phyloP scores from a whole-genome alignment of 2,329 filamentous ascomycete genomes.

The Lecanicillium sp. region DNA sequence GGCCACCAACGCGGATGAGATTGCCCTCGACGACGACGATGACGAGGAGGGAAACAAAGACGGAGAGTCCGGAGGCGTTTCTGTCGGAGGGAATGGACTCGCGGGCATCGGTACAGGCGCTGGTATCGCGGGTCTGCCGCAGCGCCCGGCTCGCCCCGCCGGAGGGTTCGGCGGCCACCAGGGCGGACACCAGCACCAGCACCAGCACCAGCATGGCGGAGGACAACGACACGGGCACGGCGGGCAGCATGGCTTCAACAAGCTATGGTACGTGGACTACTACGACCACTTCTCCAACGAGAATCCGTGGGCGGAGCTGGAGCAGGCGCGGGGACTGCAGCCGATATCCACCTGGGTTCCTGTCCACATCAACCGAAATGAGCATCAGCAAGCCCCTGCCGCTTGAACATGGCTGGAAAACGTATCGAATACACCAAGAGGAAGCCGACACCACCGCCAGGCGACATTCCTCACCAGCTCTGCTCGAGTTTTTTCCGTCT shows the following conservation, averaged over 20 bases:
- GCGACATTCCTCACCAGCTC: conserved; percentile 13
- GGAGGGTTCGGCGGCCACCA: conserved; percentile 12
- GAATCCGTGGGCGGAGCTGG: conserved; percentile 64
- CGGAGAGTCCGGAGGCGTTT: neutral
- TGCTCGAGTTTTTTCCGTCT: conserved; percentile 2
- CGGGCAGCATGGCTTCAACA: conserved; percentile 11
- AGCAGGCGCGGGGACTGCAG: conserved; percentile 39
- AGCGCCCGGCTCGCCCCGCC: conserved; percentile 23
- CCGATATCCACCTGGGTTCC: conserved; percentile 42
- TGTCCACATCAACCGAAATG: neutral
- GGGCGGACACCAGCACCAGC: conserved; percentile 16
- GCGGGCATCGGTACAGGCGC: conserved; percentile 26
- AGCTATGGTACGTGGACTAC: conserved; percentile 58
- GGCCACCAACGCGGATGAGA: conserved; percentile 38
- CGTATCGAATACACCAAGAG: no score
- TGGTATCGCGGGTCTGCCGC: conserved; percentile 28
- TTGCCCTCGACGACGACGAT: conserved; percentile 35
- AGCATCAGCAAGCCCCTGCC: neutral
- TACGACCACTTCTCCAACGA: conserved; percentile 64
- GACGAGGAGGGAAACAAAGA: conserved; percentile 9
- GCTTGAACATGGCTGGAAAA: neutral
- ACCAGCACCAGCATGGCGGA: conserved; percentile 21
- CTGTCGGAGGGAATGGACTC: conserved; percentile 7
- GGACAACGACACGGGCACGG: conserved; percentile 13
- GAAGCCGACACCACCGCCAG: no score